These are phyloP conservation scores for Solanum medicagineum DNA, from an alignment of 257 asterid genomes.

Conservation along the genomic window DNA sequence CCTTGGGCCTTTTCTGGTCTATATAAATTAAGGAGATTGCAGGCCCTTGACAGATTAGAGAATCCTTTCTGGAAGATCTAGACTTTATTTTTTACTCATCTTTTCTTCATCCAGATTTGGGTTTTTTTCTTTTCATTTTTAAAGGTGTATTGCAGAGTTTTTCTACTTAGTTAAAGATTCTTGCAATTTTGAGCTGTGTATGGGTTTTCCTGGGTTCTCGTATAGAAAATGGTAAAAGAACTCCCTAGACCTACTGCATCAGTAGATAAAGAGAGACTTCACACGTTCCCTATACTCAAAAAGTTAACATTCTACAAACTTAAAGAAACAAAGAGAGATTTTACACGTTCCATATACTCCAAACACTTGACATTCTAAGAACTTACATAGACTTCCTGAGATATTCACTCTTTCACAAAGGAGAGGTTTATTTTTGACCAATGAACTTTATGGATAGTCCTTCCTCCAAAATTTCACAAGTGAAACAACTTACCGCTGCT, in stretches of 20 bases:
- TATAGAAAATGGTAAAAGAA: not conserved
- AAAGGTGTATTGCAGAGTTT: not conserved
- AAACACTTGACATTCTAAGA: not conserved
- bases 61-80: not conserved
- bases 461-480: not conserved
- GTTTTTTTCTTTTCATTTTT: not conserved
- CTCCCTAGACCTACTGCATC: not conserved
- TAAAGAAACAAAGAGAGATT: not conserved
- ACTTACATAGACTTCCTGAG: not conserved
- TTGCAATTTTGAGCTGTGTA: not conserved
- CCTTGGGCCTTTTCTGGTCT: not conserved
- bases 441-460: not conserved
- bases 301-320: not conserved
- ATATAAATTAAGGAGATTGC: not conserved
- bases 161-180: not conserved
- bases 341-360: not conserved
- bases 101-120: not conserved
- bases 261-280: not conserved
- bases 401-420: not conserved
- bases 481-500: not conserved
- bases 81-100: not conserved
- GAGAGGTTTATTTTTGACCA: not conserved
- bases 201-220: not conserved
- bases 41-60: not conserved
- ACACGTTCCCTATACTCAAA: not conserved